Percentiles rank a stretch among this genome's conserved stretches.
These are phyloP conservation scores for Leccinum uliginosum DNA, from an alignment of 768 basidiomycete species.

Conservation along the genomic window DNA sequence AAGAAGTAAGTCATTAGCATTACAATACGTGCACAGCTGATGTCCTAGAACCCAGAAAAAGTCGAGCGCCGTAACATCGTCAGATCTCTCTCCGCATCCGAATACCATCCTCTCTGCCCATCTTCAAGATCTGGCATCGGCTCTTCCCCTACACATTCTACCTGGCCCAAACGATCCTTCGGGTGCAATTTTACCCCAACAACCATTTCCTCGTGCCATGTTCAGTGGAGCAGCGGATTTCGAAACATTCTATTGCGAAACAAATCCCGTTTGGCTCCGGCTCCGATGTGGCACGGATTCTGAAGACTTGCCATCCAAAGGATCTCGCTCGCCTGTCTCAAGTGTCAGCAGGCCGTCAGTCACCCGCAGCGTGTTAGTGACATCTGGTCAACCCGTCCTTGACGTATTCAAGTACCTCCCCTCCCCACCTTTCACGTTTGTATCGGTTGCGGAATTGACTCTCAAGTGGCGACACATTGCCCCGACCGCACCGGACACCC, in stretches of 20 bases:
- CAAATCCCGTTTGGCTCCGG: slow-evolving; percentile 86
- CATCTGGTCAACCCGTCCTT: slow-evolving; percentile 89
- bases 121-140: slow-evolving; percentile 69
- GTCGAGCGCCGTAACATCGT: slow-evolving; percentile 51
- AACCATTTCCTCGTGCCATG: slow-evolving; percentile 89
- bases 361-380: slow-evolving; percentile 66
- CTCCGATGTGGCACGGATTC: slow-evolving; percentile 44
- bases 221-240: slow-evolving; percentile 60
- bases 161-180: slow-evolving; percentile 88
- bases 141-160: slow-evolving; percentile 82
- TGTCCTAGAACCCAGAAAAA: slow-evolving; percentile 45
- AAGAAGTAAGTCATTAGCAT: slow-evolving; percentile 40
- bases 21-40: slow-evolving; percentile 7
- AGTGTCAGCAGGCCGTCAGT: slow-evolving; percentile 18
- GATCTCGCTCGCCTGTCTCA: slow-evolving; percentile 1
- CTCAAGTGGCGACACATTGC: slow-evolving; percentile 94
- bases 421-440: slow-evolving; percentile 62
- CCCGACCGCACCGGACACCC: slow-evolving; percentile 97
- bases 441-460: slow-evolving; percentile 73
- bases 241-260: slow-evolving; percentile 69
- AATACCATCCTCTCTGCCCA: slow-evolving; percentile 62
- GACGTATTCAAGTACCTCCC: slow-evolving; percentile 94
- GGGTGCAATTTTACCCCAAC: slow-evolving; percentile 88
- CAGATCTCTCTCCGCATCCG: slow-evolving; percentile 71
- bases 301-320: slow-evolving; percentile 15